These are phyloP conservation scores for Boletus pseudo-olivaceus DNA, from an alignment of 768 basidiomycete species.

Conservation along the genomic window DNA sequence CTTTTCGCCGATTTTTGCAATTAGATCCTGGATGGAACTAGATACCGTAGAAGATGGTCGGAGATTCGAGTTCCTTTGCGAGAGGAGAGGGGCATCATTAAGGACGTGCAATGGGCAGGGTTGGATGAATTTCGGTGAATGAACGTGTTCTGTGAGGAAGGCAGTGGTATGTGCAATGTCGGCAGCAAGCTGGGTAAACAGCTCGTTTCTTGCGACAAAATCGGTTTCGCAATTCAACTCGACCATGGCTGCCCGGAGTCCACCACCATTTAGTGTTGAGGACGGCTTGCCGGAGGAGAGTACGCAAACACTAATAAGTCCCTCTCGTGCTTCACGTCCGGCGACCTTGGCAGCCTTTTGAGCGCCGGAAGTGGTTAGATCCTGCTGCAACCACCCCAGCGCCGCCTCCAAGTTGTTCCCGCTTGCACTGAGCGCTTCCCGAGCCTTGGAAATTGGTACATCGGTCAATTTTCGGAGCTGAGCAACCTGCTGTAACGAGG, in stretches of 20 bases:
- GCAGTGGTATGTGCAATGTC: slow-evolving; percentile 85
- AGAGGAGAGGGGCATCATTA: slow-evolving; percentile 66
- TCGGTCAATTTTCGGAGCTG: slow-evolving; percentile 79
- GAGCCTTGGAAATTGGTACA: slow-evolving; percentile 84
- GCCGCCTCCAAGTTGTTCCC: slow-evolving; percentile 74
- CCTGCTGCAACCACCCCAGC: slow-evolving; percentile 76
- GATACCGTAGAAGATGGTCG: slow-evolving; percentile 49
- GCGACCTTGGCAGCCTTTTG: slow-evolving; percentile 82
- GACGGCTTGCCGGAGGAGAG: slow-evolving; percentile 59
- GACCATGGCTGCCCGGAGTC: slow-evolving; percentile 77
- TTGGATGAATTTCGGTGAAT: slow-evolving; percentile 38
- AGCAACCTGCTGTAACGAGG: slow-evolving; percentile 74
- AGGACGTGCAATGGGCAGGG: slow-evolving; percentile 50
- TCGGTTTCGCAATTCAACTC: slow-evolving; percentile 97
- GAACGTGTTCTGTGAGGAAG: slow-evolving; percentile 51
- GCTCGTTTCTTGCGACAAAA: slow-evolving; percentile 84
- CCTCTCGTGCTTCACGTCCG: slow-evolving; percentile 70
- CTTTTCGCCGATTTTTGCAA: slow-evolving; percentile 79
- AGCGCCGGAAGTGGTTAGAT: slow-evolving; percentile 66
- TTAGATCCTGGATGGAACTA: slow-evolving; percentile 61
- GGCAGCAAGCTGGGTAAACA: slow-evolving; percentile 72
- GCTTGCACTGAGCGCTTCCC: slow-evolving; percentile 75
- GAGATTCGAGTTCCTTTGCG: slow-evolving; percentile 28
- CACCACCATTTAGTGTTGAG: slow-evolving; percentile 35
- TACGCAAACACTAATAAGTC: slow-evolving; percentile 73